phyloP scores from a whole-genome alignment of 164 flowering plant species.

The Protea cynaroides region DNA sequence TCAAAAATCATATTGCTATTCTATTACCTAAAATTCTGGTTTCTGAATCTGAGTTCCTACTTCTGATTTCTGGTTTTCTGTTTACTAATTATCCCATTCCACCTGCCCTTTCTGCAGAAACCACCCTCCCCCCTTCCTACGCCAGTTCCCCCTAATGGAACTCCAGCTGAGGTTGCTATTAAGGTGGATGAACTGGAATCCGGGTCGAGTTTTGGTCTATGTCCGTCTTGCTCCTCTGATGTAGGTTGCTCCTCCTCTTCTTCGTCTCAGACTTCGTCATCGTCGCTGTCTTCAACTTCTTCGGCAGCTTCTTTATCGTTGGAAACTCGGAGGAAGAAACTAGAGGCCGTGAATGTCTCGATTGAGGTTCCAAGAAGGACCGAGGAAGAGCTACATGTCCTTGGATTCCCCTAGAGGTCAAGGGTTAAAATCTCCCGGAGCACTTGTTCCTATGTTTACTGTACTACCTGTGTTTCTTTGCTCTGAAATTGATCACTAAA shows the following conservation, averaged over 20 bases:
- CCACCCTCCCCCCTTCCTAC: slow-evolving; percentile 23
- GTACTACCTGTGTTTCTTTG: too few species aligned
- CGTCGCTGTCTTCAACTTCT: too few species aligned
- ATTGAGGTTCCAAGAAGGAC: slow-evolving; percentile 8
- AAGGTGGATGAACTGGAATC: slow-evolving; percentile 6
- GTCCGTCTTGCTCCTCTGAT: neutral
- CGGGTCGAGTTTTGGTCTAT: slow-evolving; percentile 2
- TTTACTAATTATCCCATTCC: too few species aligned
- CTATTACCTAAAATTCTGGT: too few species aligned
- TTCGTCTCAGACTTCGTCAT: neutral
- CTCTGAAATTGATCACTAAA: too few species aligned
- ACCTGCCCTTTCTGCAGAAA: slow-evolving; percentile 59
- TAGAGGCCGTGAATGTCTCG: neutral
- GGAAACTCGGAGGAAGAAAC: slow-evolving; percentile 14
- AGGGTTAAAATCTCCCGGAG: neutral
- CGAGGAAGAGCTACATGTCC: neutral
- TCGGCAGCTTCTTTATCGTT: too few species aligned
- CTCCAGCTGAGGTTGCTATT: neutral
- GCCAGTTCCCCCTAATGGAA: too few species aligned
- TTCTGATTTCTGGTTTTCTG: too few species aligned
- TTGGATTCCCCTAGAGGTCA: neutral
- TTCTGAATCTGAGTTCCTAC: too few species aligned
- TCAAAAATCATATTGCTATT: too few species aligned
- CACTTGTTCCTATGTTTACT: too few species aligned
- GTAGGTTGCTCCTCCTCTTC: neutral